phyloP scores from a whole-genome alignment of 2,329 filamentous ascomycete genomes.

The Colletotrichum euphorbiae region DNA sequence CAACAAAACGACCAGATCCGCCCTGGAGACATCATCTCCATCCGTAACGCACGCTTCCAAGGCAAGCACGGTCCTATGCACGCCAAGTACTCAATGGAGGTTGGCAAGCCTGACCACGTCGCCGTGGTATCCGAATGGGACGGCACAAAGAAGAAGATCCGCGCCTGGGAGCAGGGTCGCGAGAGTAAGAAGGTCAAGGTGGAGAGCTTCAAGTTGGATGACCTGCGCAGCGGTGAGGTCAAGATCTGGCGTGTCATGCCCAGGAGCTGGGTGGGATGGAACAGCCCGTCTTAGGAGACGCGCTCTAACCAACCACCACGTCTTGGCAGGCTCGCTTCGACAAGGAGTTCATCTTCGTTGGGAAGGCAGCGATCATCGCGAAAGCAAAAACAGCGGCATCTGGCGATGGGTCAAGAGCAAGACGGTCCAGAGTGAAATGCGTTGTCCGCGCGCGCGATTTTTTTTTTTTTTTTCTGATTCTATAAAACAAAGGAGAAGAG shows the following conservation, averaged over 20 bases:
- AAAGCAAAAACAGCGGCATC: background rate
- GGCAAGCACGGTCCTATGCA: constrained; percentile 97
- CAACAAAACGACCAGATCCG: constrained; percentile 94
- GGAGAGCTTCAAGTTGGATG: constrained; percentile 94
- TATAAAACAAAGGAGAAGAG: constrained; percentile 9
- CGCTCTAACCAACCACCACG: constrained; percentile 30
- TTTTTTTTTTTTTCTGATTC: background rate
- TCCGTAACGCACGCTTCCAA: constrained; percentile 94
- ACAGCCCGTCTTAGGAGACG: constrained; percentile 65
- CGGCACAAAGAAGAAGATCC: constrained; percentile 96
- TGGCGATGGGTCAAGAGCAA: background rate
- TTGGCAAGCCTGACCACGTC: constrained; percentile 90
- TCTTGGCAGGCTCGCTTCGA: constrained; percentile 18
- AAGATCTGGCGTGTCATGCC: constrained; percentile 98
- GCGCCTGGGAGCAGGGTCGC: constrained; percentile 93
- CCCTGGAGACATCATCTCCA: constrained; percentile 89
- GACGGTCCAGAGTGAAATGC: constrained; percentile 30
- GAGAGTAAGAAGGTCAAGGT: constrained; percentile 94
- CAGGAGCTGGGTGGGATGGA: constrained; percentile 92
- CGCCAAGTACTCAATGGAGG: constrained; percentile 89
- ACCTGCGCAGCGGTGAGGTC: constrained; percentile 92
- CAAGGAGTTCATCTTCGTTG: constrained; percentile 23
- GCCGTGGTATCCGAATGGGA: constrained; percentile 96
- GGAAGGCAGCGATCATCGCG: background rate
- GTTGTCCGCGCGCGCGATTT: constrained; percentile 21